These are phyloP conservation scores for Sarocladiaceae sp. DNA, from an alignment of 2,329 filamentous ascomycete genomes.

Conservation along the genomic window DNA sequence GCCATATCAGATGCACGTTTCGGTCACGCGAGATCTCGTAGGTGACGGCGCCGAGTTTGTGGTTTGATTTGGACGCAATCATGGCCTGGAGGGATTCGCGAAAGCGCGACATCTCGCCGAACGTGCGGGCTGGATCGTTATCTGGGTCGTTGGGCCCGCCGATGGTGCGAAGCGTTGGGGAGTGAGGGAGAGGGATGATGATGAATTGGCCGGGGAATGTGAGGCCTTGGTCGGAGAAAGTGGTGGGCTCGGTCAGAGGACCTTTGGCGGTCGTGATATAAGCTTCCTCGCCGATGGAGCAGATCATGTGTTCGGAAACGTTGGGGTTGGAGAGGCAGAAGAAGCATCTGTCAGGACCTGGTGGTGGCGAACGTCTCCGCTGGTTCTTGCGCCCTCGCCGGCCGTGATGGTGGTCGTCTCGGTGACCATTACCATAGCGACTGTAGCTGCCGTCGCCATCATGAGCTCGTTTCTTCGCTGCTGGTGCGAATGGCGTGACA, in stretches of 20 bases:
- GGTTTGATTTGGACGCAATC: slow-evolving; percentile 50
- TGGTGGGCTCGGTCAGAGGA: slow-evolving; percentile 65
- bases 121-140: slow-evolving; percentile 53
- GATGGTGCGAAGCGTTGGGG: slow-evolving; percentile 67
- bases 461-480: slow-evolving; percentile 51
- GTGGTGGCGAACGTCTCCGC: slow-evolving; percentile 48
- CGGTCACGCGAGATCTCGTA: slow-evolving; percentile 83
- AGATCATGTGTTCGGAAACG: slow-evolving; percentile 79
- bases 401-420: slow-evolving; percentile 38
- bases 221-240: slow-evolving; percentile 59
- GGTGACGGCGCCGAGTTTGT: slow-evolving; percentile 72
- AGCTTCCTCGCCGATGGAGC: slow-evolving; percentile 77
- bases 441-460: slow-evolving; percentile 39
- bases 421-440: slow-evolving; percentile 44
- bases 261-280: slow-evolving; percentile 93
- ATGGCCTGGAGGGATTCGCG: slow-evolving; percentile 71
- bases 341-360: slow-evolving; percentile 76
- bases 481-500: slow-evolving; percentile 60
- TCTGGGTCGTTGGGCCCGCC: slow-evolving; percentile 36
- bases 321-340: slow-evolving; percentile 90
- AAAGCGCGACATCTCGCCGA: slow-evolving; percentile 78
- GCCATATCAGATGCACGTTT: slow-evolving; percentile 90
- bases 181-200: slow-evolving; percentile 81
- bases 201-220: slow-evolving; percentile 80
- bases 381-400: slow-evolving; percentile 41